Percentiles rank a stretch among this genome's conserved stretches.
These are phyloP conservation scores for Harringtonia lauricola DNA, from an alignment of 2,329 filamentous ascomycete genomes.

Conservation along the genomic window DNA sequence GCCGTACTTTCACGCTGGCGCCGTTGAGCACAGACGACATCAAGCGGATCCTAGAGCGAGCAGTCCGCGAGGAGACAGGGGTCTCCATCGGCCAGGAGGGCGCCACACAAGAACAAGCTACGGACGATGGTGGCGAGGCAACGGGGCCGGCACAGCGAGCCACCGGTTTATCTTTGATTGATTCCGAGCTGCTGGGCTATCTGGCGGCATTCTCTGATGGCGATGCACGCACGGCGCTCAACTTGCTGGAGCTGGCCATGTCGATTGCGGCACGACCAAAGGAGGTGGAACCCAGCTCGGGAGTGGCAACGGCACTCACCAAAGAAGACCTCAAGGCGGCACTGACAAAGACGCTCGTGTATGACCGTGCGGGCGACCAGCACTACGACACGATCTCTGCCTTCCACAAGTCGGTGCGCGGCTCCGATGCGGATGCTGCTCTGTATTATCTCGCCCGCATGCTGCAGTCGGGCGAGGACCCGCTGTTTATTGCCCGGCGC, in stretches of 20 bases:
- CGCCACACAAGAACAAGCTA: background rate
- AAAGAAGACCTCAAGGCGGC: constrained; percentile 68
- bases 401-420: constrained; percentile 91
- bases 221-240: constrained; percentile 85
- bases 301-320: constrained; percentile 49
- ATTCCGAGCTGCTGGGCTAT: constrained; percentile 68
- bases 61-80: constrained; percentile 47
- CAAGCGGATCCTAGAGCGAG: constrained; percentile 62
- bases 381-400: constrained; percentile 97
- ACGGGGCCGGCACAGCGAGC: background rate
- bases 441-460: constrained; percentile 94
- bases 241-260: constrained; percentile 81
- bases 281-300: background rate
- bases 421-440: constrained; percentile 74
- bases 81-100: background rate
- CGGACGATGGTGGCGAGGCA: constrained; percentile 32
- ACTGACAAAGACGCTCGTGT: constrained; percentile 85
- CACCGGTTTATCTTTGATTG: constrained; percentile 46
- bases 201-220: constrained; percentile 82
- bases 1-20: constrained; percentile 77
- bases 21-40: constrained; percentile 66
- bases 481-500: constrained; percentile 80
- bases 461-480: constrained; percentile 90
- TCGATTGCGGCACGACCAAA: constrained; percentile 45
- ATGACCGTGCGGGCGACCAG: constrained; percentile 89